Evolutionary conservation across 2,329 filamentous ascomycete species (phyloP).

Genomic region (Alternaria longipes): DNA sequence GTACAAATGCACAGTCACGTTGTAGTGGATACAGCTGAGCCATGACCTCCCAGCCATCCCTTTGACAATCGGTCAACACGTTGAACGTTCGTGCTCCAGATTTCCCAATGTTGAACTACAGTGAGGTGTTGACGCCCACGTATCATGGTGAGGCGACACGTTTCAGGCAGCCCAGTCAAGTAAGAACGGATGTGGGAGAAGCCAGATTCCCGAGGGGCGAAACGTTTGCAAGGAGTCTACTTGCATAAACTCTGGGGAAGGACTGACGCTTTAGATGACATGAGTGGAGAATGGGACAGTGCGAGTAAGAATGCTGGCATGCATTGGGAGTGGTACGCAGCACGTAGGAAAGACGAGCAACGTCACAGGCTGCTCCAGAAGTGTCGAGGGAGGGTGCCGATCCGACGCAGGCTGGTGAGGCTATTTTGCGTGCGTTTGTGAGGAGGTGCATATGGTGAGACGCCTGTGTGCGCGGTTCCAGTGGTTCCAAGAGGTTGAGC

Average conservation of each 20-base stretch:
- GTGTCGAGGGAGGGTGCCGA: constrained; percentile 9
- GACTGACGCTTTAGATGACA: constrained; percentile 14
- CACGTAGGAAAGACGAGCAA: constrained; percentile 11
- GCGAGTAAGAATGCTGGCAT: constrained; percentile 14
- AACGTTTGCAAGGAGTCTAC: constrained; percentile 13
- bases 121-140: background rate
- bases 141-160: constrained; percentile 4
- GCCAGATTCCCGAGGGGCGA: constrained; percentile 13
- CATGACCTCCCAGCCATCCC: background rate
- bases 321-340: constrained; percentile 14
- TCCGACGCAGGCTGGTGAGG: constrained; percentile 6
- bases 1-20: background rate
- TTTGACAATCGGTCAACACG: background rate
- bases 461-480: constrained; percentile 24
- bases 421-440: constrained; percentile 17
- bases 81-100: background rate
- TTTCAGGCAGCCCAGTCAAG: background rate
- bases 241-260: constrained; percentile 10
- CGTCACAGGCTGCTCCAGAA: constrained; percentile 16
- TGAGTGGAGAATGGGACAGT: constrained; percentile 12
- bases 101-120: background rate
- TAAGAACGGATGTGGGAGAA: constrained; percentile 10
- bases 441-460: constrained; percentile 29
- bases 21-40: constrained; percentile 1
- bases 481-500: constrained; percentile 19